Evolutionary conservation across 345 rosid genomes (phyloP).

Genomic region (Acer yangbiense): DNA sequence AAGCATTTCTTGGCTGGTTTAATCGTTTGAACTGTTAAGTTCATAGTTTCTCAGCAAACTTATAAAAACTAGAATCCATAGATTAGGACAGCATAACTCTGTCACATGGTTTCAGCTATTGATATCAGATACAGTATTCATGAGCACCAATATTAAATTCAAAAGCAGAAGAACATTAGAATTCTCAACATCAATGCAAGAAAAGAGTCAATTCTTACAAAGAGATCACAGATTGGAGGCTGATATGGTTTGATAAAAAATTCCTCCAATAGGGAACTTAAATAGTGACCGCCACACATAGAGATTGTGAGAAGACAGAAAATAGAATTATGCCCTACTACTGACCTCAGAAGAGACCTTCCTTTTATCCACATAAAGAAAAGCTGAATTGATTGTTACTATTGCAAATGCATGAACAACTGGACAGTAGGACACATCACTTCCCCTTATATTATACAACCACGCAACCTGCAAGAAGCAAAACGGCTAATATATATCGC

Average conservation of each 20-base stretch:
- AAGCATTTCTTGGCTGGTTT: background rate
- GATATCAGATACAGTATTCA: background rate
- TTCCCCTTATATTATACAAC: constrained; percentile 92
- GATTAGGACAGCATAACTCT: background rate
- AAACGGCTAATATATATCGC: constrained; percentile 2
- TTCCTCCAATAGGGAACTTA: background rate
- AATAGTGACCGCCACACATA: background rate
- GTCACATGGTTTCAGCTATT: background rate
- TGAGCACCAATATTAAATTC: background rate
- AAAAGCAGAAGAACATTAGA: constrained; percentile 7
- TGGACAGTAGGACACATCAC: constrained; percentile 84
- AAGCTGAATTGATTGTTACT: constrained; percentile 64
- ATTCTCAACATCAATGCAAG: background rate
- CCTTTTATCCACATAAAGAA: constrained; percentile 76
- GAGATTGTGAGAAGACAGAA: background rate
- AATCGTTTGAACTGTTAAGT: constrained; percentile 3
- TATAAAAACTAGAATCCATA: constrained; percentile 6
- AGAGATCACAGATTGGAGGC: background rate
- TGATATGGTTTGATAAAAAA: background rate
- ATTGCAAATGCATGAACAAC: constrained; percentile 96
- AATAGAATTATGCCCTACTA: constrained; percentile 5
- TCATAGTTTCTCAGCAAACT: background rate
- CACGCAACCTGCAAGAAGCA: constrained; percentile 85
- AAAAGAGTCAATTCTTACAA: background rate
- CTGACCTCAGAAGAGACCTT: constrained; percentile 75